Conservation (phyloP, 495 filamentous ascomycete genomes). For the Oleoguttula mirabilis region DNA sequence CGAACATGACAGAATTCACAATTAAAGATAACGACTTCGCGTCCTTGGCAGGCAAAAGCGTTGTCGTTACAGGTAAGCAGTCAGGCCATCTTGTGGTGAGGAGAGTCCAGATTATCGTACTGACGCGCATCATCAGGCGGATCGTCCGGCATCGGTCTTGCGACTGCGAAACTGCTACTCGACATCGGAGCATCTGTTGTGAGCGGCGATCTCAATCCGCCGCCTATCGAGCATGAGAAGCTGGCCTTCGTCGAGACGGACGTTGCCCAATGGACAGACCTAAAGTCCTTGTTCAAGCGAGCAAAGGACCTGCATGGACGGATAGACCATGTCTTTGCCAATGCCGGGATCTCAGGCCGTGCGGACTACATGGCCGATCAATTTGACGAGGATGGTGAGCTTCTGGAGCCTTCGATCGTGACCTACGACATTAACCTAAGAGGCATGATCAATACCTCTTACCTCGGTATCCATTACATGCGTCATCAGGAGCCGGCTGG, state of each 20-base stretch:
- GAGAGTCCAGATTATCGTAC: background rate
- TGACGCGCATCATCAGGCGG: constrained; percentile 1
- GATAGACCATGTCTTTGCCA: constrained; percentile 29
- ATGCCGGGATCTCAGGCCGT: constrained; percentile 26
- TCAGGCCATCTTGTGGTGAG: background rate
- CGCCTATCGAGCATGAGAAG: constrained; percentile 4
- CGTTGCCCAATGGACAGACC: constrained; percentile 20
- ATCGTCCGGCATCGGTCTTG: constrained; percentile 14
- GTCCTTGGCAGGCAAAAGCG: constrained; percentile 6
- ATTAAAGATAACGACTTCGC: constrained; percentile 7
- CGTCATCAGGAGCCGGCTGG: constrained; percentile 10
- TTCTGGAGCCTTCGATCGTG: constrained; percentile 20
- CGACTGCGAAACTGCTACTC: constrained; percentile 10
- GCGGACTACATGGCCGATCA: constrained; percentile 23
- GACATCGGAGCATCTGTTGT: constrained; percentile 7
- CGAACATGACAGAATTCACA: constrained; percentile 8
- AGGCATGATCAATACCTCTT: constrained; percentile 24
- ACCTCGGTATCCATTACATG: constrained; percentile 26
- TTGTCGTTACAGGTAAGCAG: constrained; percentile 11
- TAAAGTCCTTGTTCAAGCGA: constrained; percentile 20
- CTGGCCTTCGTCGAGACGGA: constrained; percentile 23
- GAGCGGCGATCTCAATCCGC: constrained; percentile 9
- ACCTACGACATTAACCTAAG: constrained; percentile 26
- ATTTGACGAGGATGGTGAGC: constrained; percentile 16
- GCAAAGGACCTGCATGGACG: constrained; percentile 19